These are phyloP conservation scores for Populus hybrid DNA, from an alignment of 441 rosid genomes.

Conservation along the genomic window DNA sequence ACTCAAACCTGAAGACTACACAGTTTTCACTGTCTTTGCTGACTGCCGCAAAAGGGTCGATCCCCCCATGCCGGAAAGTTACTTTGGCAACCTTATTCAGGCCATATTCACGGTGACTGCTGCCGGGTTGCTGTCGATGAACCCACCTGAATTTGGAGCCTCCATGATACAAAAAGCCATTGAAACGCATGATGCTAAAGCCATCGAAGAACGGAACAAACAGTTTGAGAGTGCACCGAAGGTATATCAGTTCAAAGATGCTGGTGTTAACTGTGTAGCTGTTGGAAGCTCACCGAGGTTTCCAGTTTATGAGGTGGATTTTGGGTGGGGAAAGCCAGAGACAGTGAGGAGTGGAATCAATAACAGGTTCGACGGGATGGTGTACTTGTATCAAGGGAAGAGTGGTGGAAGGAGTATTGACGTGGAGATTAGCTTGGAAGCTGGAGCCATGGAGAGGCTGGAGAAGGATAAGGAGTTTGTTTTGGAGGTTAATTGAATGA, in stretches of 20 bases:
- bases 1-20: slow-evolving; percentile 69
- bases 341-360: slow-evolving; percentile 78
- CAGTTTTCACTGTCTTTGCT: slow-evolving; percentile 80
- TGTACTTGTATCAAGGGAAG: slow-evolving; percentile 86
- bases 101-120: slow-evolving; percentile 85
- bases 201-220: slow-evolving; percentile 66
- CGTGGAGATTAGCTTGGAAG: slow-evolving; percentile 73
- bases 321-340: slow-evolving; percentile 90
- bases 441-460: slow-evolving; percentile 66
- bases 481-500: slow-evolving; percentile 17
- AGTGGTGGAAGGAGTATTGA: slow-evolving; percentile 74
- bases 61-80: slow-evolving; percentile 76
- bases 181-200: slow-evolving; percentile 57
- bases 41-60: slow-evolving; percentile 86
- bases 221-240: slow-evolving; percentile 81
- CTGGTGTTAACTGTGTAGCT: slow-evolving; percentile 80
- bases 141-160: slow-evolving; percentile 78
- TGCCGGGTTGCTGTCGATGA: slow-evolving; percentile 47
- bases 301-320: slow-evolving; percentile 78
- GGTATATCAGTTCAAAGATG: slow-evolving; percentile 80
- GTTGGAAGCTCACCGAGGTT: slow-evolving; percentile 97
- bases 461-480: slow-evolving; percentile 63
- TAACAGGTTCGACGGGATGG: slow-evolving; percentile 92
- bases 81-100: slow-evolving; percentile 86
- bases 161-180: slow-evolving; percentile 66